Conservation (phyloP, 352 stramenopile genomes). For the Poterioochromonas sp. region DNA sequence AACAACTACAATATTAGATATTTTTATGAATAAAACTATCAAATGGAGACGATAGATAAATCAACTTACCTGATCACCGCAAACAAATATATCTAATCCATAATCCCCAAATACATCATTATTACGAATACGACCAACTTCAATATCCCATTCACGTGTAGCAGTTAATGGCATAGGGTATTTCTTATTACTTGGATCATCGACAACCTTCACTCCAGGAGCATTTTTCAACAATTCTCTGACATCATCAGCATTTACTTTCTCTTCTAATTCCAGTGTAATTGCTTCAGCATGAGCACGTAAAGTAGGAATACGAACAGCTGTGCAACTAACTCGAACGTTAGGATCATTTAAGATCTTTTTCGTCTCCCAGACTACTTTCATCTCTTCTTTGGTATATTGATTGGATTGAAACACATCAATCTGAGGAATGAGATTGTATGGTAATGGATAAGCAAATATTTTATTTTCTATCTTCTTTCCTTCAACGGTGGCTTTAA, state of each 20-base stretch:
- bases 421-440: conserved; percentile 99
- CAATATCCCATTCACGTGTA: conserved; percentile 93
- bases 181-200: conserved; percentile 61
- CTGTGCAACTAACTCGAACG: conserved; percentile 71
- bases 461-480: conserved; percentile 51
- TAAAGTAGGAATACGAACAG: conserved; percentile 90
- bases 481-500: conserved; percentile 62
- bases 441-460: conserved; percentile 91
- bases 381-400: conserved; percentile 99
- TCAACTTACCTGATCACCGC: conserved; percentile 69
- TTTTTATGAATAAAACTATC: conserved; percentile 40
- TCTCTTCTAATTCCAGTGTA: conserved; percentile 80
- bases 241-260: conserved; percentile 67
- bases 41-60: background rate
- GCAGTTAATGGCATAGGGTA: conserved; percentile 96
- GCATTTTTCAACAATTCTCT: conserved; percentile 66
- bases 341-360: conserved; percentile 88
- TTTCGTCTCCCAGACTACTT: conserved; percentile 91
- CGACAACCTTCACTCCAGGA: conserved; percentile 85
- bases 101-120: conserved; percentile 88
- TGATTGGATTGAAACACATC: conserved; percentile 97
- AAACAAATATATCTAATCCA: conserved; percentile 94
- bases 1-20: conserved; percentile 63
- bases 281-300: conserved; percentile 91
- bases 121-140: conserved; percentile 84